These are phyloP conservation scores for Kurtzmaniella natalensis DNA, from an alignment of 1,139 yeast genomes.

Conservation along the genomic window DNA sequence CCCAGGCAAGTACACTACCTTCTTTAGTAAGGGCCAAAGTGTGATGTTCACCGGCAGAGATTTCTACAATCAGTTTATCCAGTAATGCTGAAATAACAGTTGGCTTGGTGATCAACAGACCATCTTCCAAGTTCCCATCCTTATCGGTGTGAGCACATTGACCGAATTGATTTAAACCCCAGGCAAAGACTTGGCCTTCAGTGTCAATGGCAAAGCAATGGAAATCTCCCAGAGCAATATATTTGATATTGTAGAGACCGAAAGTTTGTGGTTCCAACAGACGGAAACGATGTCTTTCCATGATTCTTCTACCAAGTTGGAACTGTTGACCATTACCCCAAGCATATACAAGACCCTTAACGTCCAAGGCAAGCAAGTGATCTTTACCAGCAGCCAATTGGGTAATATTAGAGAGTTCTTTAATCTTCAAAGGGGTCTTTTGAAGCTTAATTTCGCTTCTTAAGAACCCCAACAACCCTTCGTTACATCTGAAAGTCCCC, in stretches of 20 bases:
- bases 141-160: conserved; percentile 79
- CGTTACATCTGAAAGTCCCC: conserved; percentile 95
- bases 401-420: conserved; percentile 64
- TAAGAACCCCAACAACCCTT: conserved; percentile 83
- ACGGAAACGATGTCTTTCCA: conserved; percentile 70
- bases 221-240: conserved; percentile 89
- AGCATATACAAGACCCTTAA: conserved; percentile 82
- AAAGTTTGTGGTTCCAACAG: conserved; percentile 75
- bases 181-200: conserved; percentile 66
- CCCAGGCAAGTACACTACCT: conserved; percentile 81
- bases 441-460: conserved; percentile 59
- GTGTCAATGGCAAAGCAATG: conserved; percentile 89
- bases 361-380: conserved; percentile 79
- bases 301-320: conserved; percentile 81
- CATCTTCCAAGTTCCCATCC: conserved; percentile 66
- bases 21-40: conserved; percentile 65
- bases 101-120: conserved; percentile 75
- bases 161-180: conserved; percentile 97
- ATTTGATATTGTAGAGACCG: conserved; percentile 71
- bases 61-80: conserved; percentile 51
- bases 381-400: conserved; percentile 92
- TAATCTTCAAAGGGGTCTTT: conserved; percentile 59
- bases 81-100: conserved; percentile 60
- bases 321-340: conserved; percentile 98
- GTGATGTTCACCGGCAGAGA: conserved; percentile 95